These are phyloP conservation scores for Jackrogersella multiformis DNA, from an alignment of 495 filamentous ascomycete species.

Conservation along the genomic window DNA sequence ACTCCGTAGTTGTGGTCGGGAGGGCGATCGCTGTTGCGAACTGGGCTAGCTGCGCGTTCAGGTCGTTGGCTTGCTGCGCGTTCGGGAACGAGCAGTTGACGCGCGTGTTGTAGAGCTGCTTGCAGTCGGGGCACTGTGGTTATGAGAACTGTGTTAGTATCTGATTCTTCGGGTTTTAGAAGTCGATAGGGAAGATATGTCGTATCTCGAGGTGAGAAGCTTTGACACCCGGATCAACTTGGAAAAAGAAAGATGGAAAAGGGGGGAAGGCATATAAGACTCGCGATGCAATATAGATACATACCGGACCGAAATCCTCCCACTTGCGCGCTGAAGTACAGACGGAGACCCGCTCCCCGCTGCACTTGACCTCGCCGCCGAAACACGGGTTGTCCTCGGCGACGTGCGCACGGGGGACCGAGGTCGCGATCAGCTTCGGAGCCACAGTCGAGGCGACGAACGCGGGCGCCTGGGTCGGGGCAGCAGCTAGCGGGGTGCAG, in stretches of 20 bases:
- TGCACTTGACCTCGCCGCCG: slow-evolving; percentile 24
- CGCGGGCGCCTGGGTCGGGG: not conserved
- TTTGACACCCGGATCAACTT: too few relatives aligned
- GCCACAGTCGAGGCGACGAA: not conserved
- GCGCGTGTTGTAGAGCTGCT: slow-evolving; percentile 27
- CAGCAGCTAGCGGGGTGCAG: not conserved
- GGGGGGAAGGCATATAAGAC: too few relatives aligned
- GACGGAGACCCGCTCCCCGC: slow-evolving; percentile 7
- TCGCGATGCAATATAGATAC: too few relatives aligned
- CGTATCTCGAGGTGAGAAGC: too few relatives aligned
- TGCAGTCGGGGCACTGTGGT: slow-evolving; percentile 26
- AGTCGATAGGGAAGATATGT: too few relatives aligned
- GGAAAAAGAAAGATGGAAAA: too few relatives aligned
- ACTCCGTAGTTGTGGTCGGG: not conserved
- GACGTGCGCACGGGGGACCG: not conserved
- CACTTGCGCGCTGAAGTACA: slow-evolving; percentile 18
- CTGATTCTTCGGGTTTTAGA: too few relatives aligned
- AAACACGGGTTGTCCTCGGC: slow-evolving; percentile 13
- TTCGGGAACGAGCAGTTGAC: slow-evolving; percentile 19
- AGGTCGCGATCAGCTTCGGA: not conserved
- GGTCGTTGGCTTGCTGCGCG: not conserved
- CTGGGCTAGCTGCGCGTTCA: not conserved
- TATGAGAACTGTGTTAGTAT: not conserved
- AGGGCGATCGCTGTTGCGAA: not conserved
- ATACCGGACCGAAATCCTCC: slow-evolving; percentile 27